Evolutionary conservation across 768 basidiomycete genomes (phyloP).

Genomic region (Leccinum olivaceopallidum): DNA sequence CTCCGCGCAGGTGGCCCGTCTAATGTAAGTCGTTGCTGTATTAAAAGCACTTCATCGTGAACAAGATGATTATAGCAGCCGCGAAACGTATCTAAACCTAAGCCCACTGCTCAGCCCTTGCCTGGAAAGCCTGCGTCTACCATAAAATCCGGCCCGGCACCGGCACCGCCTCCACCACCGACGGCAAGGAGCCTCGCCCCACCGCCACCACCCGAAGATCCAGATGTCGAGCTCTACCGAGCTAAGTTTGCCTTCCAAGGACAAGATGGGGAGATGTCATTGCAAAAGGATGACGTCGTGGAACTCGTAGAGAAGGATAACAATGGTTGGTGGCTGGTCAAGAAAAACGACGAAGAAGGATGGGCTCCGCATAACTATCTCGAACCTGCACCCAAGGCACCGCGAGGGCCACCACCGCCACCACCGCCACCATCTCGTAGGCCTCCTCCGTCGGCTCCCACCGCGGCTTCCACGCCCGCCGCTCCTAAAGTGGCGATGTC

Average conservation of each 20-base stretch:
- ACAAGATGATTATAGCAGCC: constrained; percentile 42
- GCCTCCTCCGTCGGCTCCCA: constrained; percentile 45
- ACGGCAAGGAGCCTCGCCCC: constrained; percentile 48
- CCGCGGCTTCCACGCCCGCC: constrained; percentile 36
- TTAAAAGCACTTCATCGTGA: neutral
- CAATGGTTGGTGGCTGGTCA: constrained; percentile 98
- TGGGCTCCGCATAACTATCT: constrained; percentile 97
- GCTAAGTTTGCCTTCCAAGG: constrained; percentile 93
- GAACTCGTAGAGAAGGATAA: constrained; percentile 91
- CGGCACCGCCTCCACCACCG: constrained; percentile 37
- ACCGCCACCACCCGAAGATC: constrained; percentile 56
- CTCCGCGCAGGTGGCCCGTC: constrained; percentile 77
- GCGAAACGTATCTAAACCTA: constrained; percentile 36
- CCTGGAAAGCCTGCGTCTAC: constrained; percentile 54
- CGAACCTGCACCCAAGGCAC: constrained; percentile 71
- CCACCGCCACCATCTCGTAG: constrained; percentile 64
- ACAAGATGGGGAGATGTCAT: constrained; percentile 87
- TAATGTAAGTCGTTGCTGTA: constrained; percentile 37
- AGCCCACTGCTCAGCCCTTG: constrained; percentile 50
- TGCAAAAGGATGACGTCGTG: constrained; percentile 89
- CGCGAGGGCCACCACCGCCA: constrained; percentile 62
- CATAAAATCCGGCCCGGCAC: constrained; percentile 20
- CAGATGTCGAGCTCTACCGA: constrained; percentile 74
- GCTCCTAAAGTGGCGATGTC: constrained; percentile 36
- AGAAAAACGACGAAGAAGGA: constrained; percentile 77